A percentile compares a stretch with the other conserved stretches of the same genome.
These are phyloP conservation scores for Cichorium intybus DNA, from an alignment of 140 eudicot species.

Conservation along the genomic window DNA sequence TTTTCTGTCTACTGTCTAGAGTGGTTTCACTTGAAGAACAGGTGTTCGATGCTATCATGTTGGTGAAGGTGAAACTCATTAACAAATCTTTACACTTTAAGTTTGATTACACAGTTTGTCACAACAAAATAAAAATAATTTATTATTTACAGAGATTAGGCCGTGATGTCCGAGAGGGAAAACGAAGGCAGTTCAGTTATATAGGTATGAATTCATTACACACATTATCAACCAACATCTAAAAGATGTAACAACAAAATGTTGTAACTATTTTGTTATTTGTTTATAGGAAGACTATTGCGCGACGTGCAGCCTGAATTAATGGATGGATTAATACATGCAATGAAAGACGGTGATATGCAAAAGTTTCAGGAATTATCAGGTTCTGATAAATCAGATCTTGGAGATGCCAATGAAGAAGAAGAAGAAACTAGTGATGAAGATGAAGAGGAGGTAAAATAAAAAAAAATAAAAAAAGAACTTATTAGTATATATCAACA, in stretches of 20 bases:
- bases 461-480: not conserved
- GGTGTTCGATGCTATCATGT: conserved; percentile 75
- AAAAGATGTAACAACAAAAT: not conserved
- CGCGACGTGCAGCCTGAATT: conserved; percentile 81
- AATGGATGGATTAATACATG: conserved; percentile 71
- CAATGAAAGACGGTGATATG: conserved; percentile 76
- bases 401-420: conserved; percentile 39
- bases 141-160: conserved; percentile 66
- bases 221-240: too few species aligned
- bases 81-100: not conserved
- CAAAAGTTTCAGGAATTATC: conserved; percentile 53
- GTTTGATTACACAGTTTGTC: not conserved
- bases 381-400: conserved; percentile 39
- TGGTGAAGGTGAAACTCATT: conserved; percentile 65
- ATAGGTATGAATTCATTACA: conserved; percentile 53
- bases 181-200: conserved; percentile 84
- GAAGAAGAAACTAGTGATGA: conserved; percentile 46
- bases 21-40: conserved; percentile 66
- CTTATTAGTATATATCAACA: too few species aligned
- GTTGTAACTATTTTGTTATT: not conserved
- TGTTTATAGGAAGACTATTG: conserved; percentile 64
- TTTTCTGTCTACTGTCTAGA: conserved; percentile 29
- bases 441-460: conserved; percentile 57
- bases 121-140: conserved; percentile 22
- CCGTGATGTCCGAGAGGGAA: conserved; percentile 93